These are phyloP conservation scores for apple (Malus domestica) DNA, from an alignment of 306 rosid species.

Conservation along the genomic window DNA sequence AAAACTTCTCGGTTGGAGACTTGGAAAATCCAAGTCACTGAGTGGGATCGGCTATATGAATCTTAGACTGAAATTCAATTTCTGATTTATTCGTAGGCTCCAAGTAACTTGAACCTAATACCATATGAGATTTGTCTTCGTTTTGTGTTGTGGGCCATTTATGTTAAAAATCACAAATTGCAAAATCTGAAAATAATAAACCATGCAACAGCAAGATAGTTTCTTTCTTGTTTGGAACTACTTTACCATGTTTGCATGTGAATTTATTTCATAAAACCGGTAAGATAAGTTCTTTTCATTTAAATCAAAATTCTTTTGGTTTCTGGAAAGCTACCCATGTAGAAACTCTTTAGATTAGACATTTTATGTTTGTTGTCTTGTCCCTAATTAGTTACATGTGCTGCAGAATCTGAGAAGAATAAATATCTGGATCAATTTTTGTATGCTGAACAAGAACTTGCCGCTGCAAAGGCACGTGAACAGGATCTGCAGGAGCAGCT, in stretches of 20 bases:
- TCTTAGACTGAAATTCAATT: neutral
- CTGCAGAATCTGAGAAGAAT: slow-evolving; percentile 67
- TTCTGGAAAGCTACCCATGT: neutral
- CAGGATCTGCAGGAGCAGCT: slow-evolving; percentile 69
- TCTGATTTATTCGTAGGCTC: neutral
- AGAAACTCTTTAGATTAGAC: neutral
- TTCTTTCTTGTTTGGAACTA: neutral
- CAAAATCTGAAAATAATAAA: neutral
- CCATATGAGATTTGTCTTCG: neutral
- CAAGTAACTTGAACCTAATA: neutral
- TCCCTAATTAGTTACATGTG: slow-evolving; percentile 12
- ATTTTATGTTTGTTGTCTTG: neutral
- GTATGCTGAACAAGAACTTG: slow-evolving; percentile 67
- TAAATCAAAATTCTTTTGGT: neutral
- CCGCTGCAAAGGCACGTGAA: slow-evolving; percentile 82
- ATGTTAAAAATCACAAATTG: neutral
- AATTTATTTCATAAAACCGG: neutral
- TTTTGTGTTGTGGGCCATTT: neutral
- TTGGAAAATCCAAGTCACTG: too few relatives aligned
- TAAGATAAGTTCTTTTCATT: neutral
- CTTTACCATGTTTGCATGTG: neutral
- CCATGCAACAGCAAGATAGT: neutral
- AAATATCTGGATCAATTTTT: slow-evolving; percentile 55
- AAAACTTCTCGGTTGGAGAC: too few relatives aligned
- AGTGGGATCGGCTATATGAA: too few relatives aligned